Percentiles rank a stretch among this genome's conserved stretches.
phyloP scores from a whole-genome alignment of 2,329 filamentous ascomycete genomes.

The Teratosphaeria gauchensis region DNA sequence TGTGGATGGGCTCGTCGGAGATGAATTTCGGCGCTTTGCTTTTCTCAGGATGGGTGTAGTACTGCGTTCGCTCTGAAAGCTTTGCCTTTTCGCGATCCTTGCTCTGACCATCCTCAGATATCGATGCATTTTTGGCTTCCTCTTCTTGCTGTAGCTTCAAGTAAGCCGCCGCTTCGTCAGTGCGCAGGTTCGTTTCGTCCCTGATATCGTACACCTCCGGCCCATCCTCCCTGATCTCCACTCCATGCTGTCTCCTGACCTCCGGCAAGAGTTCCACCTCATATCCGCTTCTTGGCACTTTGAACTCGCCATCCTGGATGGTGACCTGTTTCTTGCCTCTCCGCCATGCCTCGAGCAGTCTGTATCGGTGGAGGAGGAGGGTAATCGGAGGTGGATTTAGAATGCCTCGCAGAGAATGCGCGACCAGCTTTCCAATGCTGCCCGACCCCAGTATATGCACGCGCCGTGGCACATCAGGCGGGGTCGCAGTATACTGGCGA shows the following conservation, averaged over 20 bases:
- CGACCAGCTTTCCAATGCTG: conserved; percentile 71
- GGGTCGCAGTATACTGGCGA: conserved; percentile 18
- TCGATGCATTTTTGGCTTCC: not conserved
- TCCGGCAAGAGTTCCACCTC: conserved; percentile 36
- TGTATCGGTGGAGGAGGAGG: conserved; percentile 59
- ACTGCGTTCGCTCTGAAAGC: not conserved
- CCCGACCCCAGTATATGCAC: conserved; percentile 74
- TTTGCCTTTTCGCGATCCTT: not conserved
- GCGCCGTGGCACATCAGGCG: conserved; percentile 30
- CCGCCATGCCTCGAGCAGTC: conserved; percentile 38
- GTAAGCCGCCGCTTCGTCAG: conserved; percentile 19
- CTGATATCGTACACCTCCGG: conserved; percentile 14
- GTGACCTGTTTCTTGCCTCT: conserved; percentile 38
- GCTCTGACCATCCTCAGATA: not conserved
- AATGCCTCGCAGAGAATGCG: conserved; percentile 57
- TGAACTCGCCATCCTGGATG: conserved; percentile 32
- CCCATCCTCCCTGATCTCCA: conserved; percentile 12
- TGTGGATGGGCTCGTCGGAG: conserved; percentile 46
- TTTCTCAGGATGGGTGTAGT: not conserved
- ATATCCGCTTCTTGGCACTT: conserved; percentile 30
- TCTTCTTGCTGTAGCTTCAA: conserved; percentile 8
- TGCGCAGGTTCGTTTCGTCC: conserved; percentile 10
- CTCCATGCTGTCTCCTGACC: conserved; percentile 29
- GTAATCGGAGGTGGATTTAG: conserved; percentile 62
- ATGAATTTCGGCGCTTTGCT: not conserved